Evolutionary conservation across 2,329 filamentous ascomycete genomes (phyloP).

Genomic region (Monosporascus sp.): DNA sequence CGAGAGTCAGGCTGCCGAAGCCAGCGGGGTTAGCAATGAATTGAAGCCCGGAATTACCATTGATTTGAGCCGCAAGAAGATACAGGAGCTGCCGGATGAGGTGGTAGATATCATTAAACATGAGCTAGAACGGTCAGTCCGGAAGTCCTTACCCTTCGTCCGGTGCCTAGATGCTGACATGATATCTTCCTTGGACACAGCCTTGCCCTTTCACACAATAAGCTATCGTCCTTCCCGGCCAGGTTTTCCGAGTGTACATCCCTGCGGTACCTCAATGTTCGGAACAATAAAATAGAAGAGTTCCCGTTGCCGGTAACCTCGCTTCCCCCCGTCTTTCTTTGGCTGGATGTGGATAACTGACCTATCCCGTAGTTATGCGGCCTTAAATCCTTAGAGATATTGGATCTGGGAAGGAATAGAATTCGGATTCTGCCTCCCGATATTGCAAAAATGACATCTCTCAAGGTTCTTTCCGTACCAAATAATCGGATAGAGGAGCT

Average conservation of each 20-base stretch:
- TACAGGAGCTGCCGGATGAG: constrained; percentile 65
- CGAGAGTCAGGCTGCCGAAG: constrained; percentile 56
- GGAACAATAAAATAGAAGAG: constrained; percentile 67
- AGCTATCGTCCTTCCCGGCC: constrained; percentile 61
- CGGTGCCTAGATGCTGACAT: constrained; percentile 12
- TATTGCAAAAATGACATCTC: constrained; percentile 72
- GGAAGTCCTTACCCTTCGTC: not conserved
- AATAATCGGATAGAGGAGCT: constrained; percentile 83
- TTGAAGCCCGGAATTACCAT: constrained; percentile 70
- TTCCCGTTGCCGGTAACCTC: constrained; percentile 51
- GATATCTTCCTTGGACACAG: constrained; percentile 35
- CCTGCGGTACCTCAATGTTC: constrained; percentile 73
- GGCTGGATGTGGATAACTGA: constrained; percentile 14
- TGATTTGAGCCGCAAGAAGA: constrained; percentile 70
- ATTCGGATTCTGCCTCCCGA: constrained; percentile 72
- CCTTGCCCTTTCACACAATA: constrained; percentile 77
- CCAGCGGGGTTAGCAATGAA: constrained; percentile 53
- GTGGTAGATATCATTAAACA: constrained; percentile 70
- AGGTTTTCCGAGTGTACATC: constrained; percentile 73
- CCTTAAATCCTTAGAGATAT: constrained; percentile 80
- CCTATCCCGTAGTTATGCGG: constrained; percentile 64
- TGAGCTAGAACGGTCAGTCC: constrained; percentile 62
- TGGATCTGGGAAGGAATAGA: constrained; percentile 87
- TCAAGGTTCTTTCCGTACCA: constrained; percentile 84
- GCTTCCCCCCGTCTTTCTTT: constrained; percentile 8